phyloP scores from a whole-genome alignment of 805 yeast species.

The Saturnispora bothae region DNA sequence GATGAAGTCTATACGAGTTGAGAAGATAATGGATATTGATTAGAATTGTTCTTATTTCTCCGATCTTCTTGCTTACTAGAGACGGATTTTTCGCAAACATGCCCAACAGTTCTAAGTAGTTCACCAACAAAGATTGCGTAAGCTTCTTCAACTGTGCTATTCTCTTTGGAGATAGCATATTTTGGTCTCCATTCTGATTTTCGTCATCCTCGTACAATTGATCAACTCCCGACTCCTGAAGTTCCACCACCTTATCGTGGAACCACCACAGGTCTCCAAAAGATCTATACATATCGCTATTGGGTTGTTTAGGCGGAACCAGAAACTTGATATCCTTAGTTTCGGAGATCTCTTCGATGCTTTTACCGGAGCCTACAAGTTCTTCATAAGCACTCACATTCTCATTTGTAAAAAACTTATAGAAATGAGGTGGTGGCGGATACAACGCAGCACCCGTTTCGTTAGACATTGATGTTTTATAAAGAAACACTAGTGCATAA shows the following conservation, averaged over 20 bases:
- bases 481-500: too few species aligned
- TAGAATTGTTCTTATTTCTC: constrained; percentile 66
- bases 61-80: constrained; percentile 48
- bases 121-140: constrained; percentile 65
- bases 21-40: constrained; percentile 86
- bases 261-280: constrained; percentile 89
- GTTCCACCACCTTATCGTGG: constrained; percentile 63
- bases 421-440: constrained; percentile 91
- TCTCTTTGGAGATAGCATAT: constrained; percentile 37
- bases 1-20: constrained; percentile 92
- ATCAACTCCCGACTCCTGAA: constrained; percentile 65
- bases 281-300: constrained; percentile 60
- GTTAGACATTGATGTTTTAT: constrained; percentile 13
- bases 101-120: constrained; percentile 76
- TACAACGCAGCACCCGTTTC: constrained; percentile 54
- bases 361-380: constrained; percentile 17
- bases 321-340: constrained; percentile 40
- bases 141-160: constrained; percentile 71
- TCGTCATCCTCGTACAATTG: constrained; percentile 45
- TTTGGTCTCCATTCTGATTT: constrained; percentile 13
- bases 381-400: constrained; percentile 40
- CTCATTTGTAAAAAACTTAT: constrained; percentile 59
- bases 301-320: constrained; percentile 56
- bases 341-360: constrained; percentile 17
- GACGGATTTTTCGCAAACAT: constrained; percentile 65